Evolutionary conservation across 192 early-diverging fungal species (phyloP), one percentile per base, ranked within the genome.

Genomic region (Powellomyces hirtus): DNA sequence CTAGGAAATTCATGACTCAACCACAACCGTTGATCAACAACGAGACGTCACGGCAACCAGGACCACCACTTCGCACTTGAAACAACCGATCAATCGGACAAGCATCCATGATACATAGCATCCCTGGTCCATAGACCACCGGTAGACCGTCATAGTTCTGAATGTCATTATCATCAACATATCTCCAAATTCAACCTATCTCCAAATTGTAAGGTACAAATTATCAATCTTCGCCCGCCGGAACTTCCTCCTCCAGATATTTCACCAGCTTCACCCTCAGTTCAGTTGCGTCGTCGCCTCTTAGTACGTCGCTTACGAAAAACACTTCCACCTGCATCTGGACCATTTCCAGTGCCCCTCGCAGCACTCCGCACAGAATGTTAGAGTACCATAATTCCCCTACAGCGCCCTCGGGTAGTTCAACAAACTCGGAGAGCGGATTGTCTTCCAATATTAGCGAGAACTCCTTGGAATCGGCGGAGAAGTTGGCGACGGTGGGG

Each of bases 331-430:
- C 89, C 68, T 96, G 94, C 89, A 99, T 89, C 74, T 79, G 69
- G 0, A 96, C 92, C 94, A 99, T 98, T 65, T 99, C 97, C 38
- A 98, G 79, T 7, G 95, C 91, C 2, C 95, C 97, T 16, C 97
- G 84, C 46, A 99, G 68, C 1, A 98, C 92, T 1, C 97, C 97
- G 67, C 93, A 95, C 35, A 96, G 78, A 26, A 98, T 86, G 66
- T 99, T 99, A 26, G 94, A 96, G 71, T 96, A 99, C 95, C 94
- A 97, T 62, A 99, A 78, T 22, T 89, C 92, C 33, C 69, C 64
- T 66, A 67, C 63, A 0, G 78, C 80, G 40, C 89, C 89, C 24
- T 91, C 88, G 11, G 97, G 97, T 53, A 99, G 82, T 73, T 99
- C 97, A 31, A 98, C 95, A 85, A 94, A 98, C 66, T 99, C 97